Percentiles rank a stretch among this genome's conserved stretches.
Evolutionary conservation across 257 asterid species (phyloP).

Genomic region (Echites panduratus): DNA sequence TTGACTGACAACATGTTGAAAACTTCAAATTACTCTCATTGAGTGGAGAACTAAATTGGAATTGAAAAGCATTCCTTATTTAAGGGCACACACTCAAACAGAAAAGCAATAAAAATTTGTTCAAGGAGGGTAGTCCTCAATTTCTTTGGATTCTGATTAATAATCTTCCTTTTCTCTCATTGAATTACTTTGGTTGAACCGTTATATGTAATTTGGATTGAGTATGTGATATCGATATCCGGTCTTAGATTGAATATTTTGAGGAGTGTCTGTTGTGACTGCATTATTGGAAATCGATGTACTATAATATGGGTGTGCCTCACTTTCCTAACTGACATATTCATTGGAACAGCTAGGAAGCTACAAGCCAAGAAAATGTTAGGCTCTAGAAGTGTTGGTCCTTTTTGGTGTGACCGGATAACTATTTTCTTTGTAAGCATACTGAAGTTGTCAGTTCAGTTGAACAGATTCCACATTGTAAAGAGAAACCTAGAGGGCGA

Average conservation of each 20-base stretch:
- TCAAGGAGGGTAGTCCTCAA: too few relatives aligned
- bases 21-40: neutral
- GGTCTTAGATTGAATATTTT: neutral
- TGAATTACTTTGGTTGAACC: too few relatives aligned
- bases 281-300: neutral
- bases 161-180: too few relatives aligned
- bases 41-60: neutral
- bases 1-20: neutral
- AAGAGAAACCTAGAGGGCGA: neutral
- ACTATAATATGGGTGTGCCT: neutral
- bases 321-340: neutral
- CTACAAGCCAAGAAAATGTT: neutral
- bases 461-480: neutral
- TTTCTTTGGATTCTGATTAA: too few relatives aligned
- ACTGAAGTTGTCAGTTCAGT: neutral
- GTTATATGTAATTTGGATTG: neutral
- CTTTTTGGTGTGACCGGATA: too few relatives aligned
- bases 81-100: too few relatives aligned
- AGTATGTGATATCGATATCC: neutral
- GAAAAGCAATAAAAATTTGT: too few relatives aligned
- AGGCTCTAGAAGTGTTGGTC: neutral
- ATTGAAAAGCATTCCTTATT: neutral
- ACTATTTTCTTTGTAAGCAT: neutral
- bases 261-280: neutral
- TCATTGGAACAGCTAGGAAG: neutral